Base-by-base conservation (phyloP, 2,329 filamentous ascomycete genomes). In the Chlorencoelia australis region DNA sequence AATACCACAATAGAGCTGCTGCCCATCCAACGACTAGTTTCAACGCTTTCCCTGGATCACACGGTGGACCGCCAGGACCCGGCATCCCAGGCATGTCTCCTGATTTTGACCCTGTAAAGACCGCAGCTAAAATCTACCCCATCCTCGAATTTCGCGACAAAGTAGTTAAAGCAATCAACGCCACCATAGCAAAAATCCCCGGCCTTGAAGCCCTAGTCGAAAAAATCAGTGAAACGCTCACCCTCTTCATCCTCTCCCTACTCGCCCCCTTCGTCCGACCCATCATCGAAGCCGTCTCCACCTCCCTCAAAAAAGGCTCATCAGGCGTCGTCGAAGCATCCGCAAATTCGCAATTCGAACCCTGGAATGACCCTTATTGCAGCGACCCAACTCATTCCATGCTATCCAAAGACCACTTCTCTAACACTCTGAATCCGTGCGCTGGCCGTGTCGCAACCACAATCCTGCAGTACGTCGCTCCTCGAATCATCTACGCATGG, bases 111-210 rank as follows among this genome's bases (percentile, higher is more conserved):
- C 80, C 83, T 0, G 73, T 83, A 49, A 79, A 85, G 59, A 81
- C 79, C 1, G 72, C 81, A 10, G 67, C 71, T 25, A 78, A 93
- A 61, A 95, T 98, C 47, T 96, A 96, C 53, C 91, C 91, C 1
- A 94, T 98, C 42, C 71, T 98, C 0, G 73, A 84, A 42, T 98
- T 96, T 67, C 75, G 89, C 41, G 91, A 98, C 65, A 91, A 82
- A 53, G 87, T 98, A 37, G 88, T 95, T 33, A 85, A 85, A 49
- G 74, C 79, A 8, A 86, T 96, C 58, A 86, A 79, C 53, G 73
- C 75, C 24, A 80, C 87, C 36, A 85, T 96, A 46, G 77, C 86
- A 50, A 94, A 91, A 65, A 81, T 96, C 25, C 89, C 89, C 0
- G 89, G 88, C 1, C 69, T 96, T 3, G 86, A 94, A 61, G 72